phyloP scores from a whole-genome alignment of 2,329 filamentous ascomycete species.

The Xylariaceae sp. region DNA sequence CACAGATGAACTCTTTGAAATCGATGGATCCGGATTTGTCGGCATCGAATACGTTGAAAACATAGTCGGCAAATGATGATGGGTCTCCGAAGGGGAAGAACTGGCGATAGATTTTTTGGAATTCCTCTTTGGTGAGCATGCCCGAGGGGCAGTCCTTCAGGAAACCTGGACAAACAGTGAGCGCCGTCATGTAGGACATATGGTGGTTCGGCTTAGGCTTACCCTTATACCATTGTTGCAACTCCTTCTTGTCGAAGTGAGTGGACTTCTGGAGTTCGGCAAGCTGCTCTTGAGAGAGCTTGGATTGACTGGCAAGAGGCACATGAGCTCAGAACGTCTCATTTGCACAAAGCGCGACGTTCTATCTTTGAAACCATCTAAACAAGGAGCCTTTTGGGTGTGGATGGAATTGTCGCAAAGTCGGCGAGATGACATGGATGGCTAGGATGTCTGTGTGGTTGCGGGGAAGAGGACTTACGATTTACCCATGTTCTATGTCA shows the following conservation, averaged over 20 bases:
- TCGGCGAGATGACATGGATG: constrained; percentile 11
- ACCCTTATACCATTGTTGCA: constrained; percentile 99
- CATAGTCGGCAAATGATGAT: constrained; percentile 96
- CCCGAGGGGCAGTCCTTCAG: constrained; percentile 97
- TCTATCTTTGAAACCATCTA: too few relatives aligned
- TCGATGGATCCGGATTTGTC: constrained; percentile 98
- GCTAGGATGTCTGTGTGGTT: constrained; percentile 1
- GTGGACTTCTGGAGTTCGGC: constrained; percentile 94
- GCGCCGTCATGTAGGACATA: not conserved
- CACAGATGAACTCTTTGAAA: constrained; percentile 99
- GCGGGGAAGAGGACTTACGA: constrained; percentile 37
- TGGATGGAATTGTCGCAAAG: constrained; percentile 17
- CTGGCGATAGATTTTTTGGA: constrained; percentile 99
- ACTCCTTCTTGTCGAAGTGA: constrained; percentile 99
- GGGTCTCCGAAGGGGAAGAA: constrained; percentile 99
- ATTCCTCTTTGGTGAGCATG: constrained; percentile 97
- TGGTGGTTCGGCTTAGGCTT: constrained; percentile 39
- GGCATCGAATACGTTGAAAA: constrained; percentile 98
- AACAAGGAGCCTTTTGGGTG: not conserved
- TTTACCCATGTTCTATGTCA: constrained; percentile 40
- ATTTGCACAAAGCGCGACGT: not conserved
- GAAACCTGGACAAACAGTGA: constrained; percentile 69
- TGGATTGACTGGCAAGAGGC: constrained; percentile 77
- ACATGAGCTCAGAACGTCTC: constrained; percentile 18
- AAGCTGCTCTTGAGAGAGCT: constrained; percentile 96